Percentiles rank a stretch among this genome's conserved stretches.
Conservation (phyloP, 306 rosid genomes). For the Macrotyloma uniflorum region DNA sequence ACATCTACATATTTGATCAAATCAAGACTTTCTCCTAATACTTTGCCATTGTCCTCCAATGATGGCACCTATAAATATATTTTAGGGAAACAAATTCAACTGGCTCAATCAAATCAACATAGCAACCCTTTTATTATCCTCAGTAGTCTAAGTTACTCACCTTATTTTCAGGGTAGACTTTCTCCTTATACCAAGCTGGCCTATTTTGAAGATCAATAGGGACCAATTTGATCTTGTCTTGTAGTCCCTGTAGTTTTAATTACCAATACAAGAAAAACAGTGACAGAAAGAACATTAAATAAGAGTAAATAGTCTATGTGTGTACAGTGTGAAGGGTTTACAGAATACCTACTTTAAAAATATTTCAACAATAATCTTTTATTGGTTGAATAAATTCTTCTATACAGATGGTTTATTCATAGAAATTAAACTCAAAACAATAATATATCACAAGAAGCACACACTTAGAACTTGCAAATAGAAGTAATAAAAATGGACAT, state of each 20-base stretch:
- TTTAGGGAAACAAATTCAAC: background rate
- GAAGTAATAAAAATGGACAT: background rate
- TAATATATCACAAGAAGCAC: background rate
- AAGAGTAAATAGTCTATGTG: background rate
- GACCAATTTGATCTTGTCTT: conserved; percentile 72
- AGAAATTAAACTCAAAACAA: background rate
- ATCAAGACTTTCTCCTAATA: conserved; percentile 89
- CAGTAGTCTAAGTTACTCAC: conserved; percentile 31
- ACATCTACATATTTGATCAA: conserved; percentile 74
- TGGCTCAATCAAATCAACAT: background rate
- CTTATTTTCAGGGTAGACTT: conserved; percentile 75
- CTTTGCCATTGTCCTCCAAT: conserved; percentile 84
- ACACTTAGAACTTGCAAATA: background rate
- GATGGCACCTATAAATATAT: conserved; percentile 64
- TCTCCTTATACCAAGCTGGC: conserved; percentile 95
- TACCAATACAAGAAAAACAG: background rate
- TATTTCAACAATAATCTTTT: no score
- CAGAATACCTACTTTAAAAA: no score
- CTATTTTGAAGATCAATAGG: conserved; percentile 64
- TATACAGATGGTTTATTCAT: no score
- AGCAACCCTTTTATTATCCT: background rate
- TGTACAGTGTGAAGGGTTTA: no score
- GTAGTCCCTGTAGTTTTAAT: conserved; percentile 57
- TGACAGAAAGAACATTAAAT: background rate
- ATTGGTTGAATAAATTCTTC: no score